Percentiles rank a stretch among this genome's conserved stretches.
Evolutionary conservation across 495 filamentous ascomycete species (phyloP).

Genomic region (Penicillium atrosanguineum): DNA sequence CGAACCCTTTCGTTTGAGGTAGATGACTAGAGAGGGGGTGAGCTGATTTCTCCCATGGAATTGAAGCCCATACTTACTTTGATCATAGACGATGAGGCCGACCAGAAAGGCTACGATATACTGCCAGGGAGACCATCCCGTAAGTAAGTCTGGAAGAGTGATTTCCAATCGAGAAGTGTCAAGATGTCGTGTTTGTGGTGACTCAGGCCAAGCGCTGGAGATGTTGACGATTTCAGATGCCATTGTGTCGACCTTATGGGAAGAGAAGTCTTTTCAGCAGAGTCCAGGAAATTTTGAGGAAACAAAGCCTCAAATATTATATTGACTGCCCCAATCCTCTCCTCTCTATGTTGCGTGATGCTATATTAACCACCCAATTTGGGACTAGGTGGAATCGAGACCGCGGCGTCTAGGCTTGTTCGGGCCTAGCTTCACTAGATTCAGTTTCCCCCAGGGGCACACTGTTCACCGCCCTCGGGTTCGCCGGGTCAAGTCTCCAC

Average conservation of each 20-base stretch:
- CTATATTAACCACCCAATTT: not conserved
- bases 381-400: not conserved
- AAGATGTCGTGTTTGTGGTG: slow-evolving; percentile 2
- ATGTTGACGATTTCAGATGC: slow-evolving; percentile 9
- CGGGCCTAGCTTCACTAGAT: not conserved
- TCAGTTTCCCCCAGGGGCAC: not conserved
- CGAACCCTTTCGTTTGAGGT: slow-evolving; percentile 74
- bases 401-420: slow-evolving; percentile 28
- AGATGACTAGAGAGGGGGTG: slow-evolving; percentile 57
- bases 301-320: not conserved
- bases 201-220: slow-evolving; percentile 8
- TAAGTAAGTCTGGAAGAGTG: not conserved
- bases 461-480: not conserved
- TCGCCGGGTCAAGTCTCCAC: not conserved
- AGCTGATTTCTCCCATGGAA: not conserved
- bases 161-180: not conserved
- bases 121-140: slow-evolving; percentile 26
- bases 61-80: slow-evolving; percentile 19
- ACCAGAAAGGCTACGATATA: slow-evolving; percentile 26
- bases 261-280: not conserved
- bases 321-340: not conserved
- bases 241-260: slow-evolving; percentile 3
- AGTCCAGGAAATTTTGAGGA: too few species aligned
- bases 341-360: not conserved
- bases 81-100: slow-evolving; percentile 31